Conservation (phyloP, 2,329 filamentous ascomycete species). For the Fusarium sacchari region DNA sequence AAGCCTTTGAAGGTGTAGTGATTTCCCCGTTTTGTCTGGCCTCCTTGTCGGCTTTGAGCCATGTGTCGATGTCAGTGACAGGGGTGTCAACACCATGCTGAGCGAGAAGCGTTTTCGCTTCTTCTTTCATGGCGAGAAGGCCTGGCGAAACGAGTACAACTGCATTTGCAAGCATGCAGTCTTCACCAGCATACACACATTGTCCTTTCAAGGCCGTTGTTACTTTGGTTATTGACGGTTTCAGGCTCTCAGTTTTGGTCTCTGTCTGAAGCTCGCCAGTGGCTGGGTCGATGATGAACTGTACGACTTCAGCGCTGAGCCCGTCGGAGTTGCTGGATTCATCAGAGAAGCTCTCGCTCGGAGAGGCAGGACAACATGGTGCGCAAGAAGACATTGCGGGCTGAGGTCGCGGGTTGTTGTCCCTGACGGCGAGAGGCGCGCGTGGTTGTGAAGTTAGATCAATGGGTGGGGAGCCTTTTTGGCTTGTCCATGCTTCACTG, state of each 20-base stretch:
- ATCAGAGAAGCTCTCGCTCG: not conserved
- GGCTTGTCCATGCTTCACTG: not conserved
- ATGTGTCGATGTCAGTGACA: slow-evolving; percentile 50
- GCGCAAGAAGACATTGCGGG: not conserved
- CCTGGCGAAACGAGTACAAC: slow-evolving; percentile 56
- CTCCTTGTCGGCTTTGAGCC: slow-evolving; percentile 40
- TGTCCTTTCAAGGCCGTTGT: not conserved
- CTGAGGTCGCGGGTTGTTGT: slow-evolving; percentile 40
- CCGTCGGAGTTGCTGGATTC: not conserved
- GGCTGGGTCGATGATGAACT: not conserved
- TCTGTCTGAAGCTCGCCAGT: not conserved
- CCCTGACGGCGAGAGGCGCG: slow-evolving; percentile 35
- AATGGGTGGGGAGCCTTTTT: not conserved
- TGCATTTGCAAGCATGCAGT: slow-evolving; percentile 52
- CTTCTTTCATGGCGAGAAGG: slow-evolving; percentile 46
- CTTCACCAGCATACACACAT: slow-evolving; percentile 48
- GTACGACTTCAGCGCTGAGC: slow-evolving; percentile 20
- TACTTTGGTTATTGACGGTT: not conserved
- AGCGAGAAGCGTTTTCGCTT: slow-evolving; percentile 52
- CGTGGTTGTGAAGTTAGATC: slow-evolving; percentile 14
- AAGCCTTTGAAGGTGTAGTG: slow-evolving; percentile 24
- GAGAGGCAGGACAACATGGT: not conserved
- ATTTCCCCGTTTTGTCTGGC: not conserved
- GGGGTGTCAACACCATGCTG: slow-evolving; percentile 54
- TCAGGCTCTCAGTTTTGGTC: not conserved